Evolutionary conservation across 139 green algal species (phyloP).

Genomic region (Astrephomene gubernaculifera): DNA sequence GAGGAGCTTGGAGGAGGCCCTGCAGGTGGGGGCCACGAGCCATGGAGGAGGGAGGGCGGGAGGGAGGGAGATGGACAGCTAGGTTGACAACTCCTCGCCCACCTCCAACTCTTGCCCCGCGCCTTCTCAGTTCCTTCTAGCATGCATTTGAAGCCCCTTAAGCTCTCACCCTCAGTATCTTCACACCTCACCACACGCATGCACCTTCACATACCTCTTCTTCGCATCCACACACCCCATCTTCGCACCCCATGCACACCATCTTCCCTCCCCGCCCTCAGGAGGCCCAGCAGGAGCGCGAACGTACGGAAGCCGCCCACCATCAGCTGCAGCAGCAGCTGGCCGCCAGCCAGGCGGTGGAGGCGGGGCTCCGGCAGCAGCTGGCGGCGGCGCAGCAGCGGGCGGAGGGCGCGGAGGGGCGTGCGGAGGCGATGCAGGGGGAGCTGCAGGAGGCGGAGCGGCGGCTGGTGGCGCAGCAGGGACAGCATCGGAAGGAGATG

Average conservation of each 20-base stretch:
- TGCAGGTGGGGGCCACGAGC: conserved; percentile 63
- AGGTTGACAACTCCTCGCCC: not conserved
- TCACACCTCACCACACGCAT: too few relatives aligned
- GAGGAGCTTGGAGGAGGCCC: conserved; percentile 42
- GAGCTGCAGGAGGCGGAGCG: not conserved
- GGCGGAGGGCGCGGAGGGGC: conserved; percentile 20
- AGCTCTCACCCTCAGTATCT: too few relatives aligned
- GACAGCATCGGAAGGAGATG: conserved; percentile 36
- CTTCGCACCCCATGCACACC: too few relatives aligned
- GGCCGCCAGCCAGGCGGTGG: conserved; percentile 37
- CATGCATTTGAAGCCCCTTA: too few relatives aligned
- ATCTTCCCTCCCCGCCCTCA: too few relatives aligned
- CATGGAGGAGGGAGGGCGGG: too few relatives aligned
- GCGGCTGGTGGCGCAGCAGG: not conserved
- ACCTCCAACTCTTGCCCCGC: not conserved
- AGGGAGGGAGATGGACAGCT: not conserved
- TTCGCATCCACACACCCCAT: too few relatives aligned
- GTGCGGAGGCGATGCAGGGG: not conserved
- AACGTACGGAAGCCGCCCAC: conserved; percentile 36
- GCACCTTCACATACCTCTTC: too few relatives aligned
- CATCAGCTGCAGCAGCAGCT: conserved; percentile 71
- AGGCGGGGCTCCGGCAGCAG: conserved; percentile 65
- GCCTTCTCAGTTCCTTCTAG: too few relatives aligned
- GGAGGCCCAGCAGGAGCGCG: conserved; percentile 2
- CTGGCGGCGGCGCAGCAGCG: conserved; percentile 48